A percentile compares a stretch with the other conserved stretches of the same genome.
Conservation (phyloP, 2,329 filamentous ascomycete species). For the Daldinia sp. region DNA sequence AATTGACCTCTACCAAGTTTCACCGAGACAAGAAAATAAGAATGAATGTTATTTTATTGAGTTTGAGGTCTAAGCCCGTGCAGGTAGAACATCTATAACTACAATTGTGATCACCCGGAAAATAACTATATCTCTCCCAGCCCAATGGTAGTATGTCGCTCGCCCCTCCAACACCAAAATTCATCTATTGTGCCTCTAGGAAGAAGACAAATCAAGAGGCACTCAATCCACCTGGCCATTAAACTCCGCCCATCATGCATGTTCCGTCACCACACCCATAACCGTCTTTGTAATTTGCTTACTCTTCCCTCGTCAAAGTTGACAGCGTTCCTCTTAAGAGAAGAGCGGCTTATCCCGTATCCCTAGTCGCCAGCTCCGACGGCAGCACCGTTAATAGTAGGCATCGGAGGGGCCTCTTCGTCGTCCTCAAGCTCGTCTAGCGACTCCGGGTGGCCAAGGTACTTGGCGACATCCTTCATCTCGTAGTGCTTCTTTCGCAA, state of each 20-base stretch:
- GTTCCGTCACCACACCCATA: constrained; percentile 25
- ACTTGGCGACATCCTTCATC: constrained; percentile 92
- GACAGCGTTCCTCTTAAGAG: constrained; percentile 8
- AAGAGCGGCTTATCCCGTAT: constrained; percentile 18
- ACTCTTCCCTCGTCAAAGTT: constrained; percentile 8
- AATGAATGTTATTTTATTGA: constrained; percentile 33
- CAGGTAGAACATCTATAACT: constrained; percentile 30
- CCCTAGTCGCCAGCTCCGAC: constrained; percentile 47
- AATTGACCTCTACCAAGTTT: background rate
- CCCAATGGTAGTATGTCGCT: constrained; percentile 15
- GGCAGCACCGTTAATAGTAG: constrained; percentile 47
- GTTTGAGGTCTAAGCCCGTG: constrained; percentile 7
- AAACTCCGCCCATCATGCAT: constrained; percentile 45
- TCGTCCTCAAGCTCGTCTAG: constrained; percentile 70
- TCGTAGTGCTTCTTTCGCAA: constrained; percentile 97
- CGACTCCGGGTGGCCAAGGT: constrained; percentile 82
- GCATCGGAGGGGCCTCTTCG: constrained; percentile 56
- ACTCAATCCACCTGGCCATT: constrained; percentile 29
- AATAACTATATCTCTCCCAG: constrained; percentile 7
- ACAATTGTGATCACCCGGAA: constrained; percentile 28
- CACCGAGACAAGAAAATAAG: constrained; percentile 1
- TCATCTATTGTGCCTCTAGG: constrained; percentile 33
- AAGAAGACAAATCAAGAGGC: constrained; percentile 30
- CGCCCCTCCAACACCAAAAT: constrained; percentile 29
- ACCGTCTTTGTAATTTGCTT: constrained; percentile 19